Evolutionary conservation across 129 eudicot species (phyloP).

Genomic region (Centrapalus pauciflorus): DNA sequence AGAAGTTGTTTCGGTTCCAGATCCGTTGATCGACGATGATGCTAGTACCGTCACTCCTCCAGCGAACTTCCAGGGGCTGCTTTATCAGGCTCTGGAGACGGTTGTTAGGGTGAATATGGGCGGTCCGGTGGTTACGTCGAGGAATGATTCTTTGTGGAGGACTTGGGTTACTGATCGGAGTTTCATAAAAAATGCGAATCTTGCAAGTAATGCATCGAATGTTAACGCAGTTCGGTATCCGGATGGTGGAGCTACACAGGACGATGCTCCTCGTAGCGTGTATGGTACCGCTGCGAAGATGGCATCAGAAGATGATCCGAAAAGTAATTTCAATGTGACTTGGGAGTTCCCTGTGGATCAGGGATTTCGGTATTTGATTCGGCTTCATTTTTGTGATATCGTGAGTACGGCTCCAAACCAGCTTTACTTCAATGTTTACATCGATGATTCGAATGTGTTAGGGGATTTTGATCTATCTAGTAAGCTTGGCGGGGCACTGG

Average conservation of each 20-base stretch:
- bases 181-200: slow-evolving; percentile 24
- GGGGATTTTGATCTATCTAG: slow-evolving; percentile 39
- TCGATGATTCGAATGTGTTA: slow-evolving; percentile 33
- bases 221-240: slow-evolving; percentile 39
- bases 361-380: slow-evolving; percentile 58
- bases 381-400: slow-evolving; percentile 80
- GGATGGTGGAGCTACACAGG: slow-evolving; percentile 41
- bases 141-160: slow-evolving; percentile 63
- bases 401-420: slow-evolving; percentile 36
- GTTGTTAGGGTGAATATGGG: slow-evolving; percentile 79
- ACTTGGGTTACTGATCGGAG: slow-evolving; percentile 61
- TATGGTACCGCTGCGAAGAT: slow-evolving; percentile 59
- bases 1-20: slow-evolving; percentile 78
- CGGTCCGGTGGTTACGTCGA: slow-evolving; percentile 54
- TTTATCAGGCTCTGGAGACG: slow-evolving; percentile 48
- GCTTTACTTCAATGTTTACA: slow-evolving; percentile 59
- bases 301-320: slow-evolving; percentile 42
- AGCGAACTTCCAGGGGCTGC: slow-evolving; percentile 38
- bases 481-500: slow-evolving; percentile 15
- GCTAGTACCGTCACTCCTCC: slow-evolving; percentile 45
- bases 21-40: slow-evolving; percentile 50
- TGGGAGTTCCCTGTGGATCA: slow-evolving; percentile 70
- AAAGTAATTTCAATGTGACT: slow-evolving; percentile 62
- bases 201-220: slow-evolving; percentile 26
- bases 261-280: slow-evolving; percentile 62